Evolutionary conservation across 2,329 filamentous ascomycete genomes (phyloP), one percentile per base, ranked within the genome.

Genomic region (Neopestalotiopsis sp.): DNA sequence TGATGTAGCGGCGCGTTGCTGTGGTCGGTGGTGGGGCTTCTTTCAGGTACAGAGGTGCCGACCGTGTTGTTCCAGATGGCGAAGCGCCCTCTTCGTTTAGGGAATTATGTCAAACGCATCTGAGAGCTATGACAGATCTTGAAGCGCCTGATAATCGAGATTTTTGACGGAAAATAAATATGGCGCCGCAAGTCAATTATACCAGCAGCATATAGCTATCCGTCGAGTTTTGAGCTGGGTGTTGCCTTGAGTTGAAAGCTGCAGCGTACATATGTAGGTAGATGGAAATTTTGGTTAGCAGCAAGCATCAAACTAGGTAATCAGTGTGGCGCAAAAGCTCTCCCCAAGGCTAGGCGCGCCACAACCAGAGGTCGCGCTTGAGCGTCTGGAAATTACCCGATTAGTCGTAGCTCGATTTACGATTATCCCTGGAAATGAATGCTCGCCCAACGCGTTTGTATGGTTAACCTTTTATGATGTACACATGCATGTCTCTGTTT

Each of bases 11-110:
- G 63, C 45, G 40, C 59, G 68, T 71, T 60, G 56, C 68, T 61
- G 68, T 72, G 30, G 67, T 30, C 42, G 17, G 42, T 40, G 71
- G 65, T 65, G 68, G 66, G 67, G 67, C 57, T 70, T 52, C 14
- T 52, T 66, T 62, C 72, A 63, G 69, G 66, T 65, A 60, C 34
- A 38, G 68, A 72, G 73, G 72, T 73, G 74, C 71, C 45, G 76
- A 72, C 74, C 72, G 76, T 71, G 71, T 72, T 70, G 67, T 71
- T 76, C 72, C 74, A 72, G 74, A 75, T 73, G 76, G 76, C 75
- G 71, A 71, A 69, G 71, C 71, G 75, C 74, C 72, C 70, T 67
- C 40, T 32, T 70, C 71, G 69, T 72, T 67, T 67, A 58, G 66
- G 70, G 63, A 66, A 63, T 65, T 71, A 72, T 30, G 56, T 60